Evolutionary conservation across 75 land plant species (phyloP).

Genomic region (Pseudotsuga menziesii): DNA sequence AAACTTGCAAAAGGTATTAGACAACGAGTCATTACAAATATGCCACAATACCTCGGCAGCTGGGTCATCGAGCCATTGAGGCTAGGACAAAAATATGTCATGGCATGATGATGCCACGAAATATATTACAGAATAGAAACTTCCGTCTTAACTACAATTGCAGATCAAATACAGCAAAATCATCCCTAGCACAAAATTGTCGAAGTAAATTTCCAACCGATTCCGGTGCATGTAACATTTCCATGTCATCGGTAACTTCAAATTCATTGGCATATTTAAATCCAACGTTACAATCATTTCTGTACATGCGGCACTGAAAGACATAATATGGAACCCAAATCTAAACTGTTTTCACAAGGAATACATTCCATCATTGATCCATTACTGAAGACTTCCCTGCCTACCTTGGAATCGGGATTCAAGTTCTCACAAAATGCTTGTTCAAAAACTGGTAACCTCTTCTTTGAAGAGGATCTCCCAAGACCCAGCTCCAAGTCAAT

Average conservation of each 20-base stretch:
- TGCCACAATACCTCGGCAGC: background rate
- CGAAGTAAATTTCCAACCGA: background rate
- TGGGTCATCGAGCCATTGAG: no score
- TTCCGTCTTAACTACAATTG: background rate
- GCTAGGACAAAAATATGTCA: background rate
- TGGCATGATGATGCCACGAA: background rate
- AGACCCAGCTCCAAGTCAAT: conserved; percentile 6
- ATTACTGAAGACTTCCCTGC: background rate
- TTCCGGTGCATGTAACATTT: background rate
- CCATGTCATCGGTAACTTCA: background rate
- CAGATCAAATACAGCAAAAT: background rate
- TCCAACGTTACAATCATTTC: background rate
- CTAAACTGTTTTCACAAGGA: background rate
- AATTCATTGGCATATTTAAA: no score
- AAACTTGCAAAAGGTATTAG: no score
- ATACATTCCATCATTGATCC: background rate
- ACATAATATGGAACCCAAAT: background rate
- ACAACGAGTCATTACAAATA: background rate
- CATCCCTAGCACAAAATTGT: background rate
- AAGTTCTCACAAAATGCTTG: no score
- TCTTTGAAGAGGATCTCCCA: conserved; percentile 1
- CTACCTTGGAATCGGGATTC: background rate
- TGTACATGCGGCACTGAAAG: background rate
- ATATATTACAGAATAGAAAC: background rate
- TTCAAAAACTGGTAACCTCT: no score